A percentile compares a stretch with the other conserved stretches of the same genome.
These are phyloP conservation scores for Leccinum subtestaceum DNA, from an alignment of 768 basidiomycete species.

Conservation along the genomic window DNA sequence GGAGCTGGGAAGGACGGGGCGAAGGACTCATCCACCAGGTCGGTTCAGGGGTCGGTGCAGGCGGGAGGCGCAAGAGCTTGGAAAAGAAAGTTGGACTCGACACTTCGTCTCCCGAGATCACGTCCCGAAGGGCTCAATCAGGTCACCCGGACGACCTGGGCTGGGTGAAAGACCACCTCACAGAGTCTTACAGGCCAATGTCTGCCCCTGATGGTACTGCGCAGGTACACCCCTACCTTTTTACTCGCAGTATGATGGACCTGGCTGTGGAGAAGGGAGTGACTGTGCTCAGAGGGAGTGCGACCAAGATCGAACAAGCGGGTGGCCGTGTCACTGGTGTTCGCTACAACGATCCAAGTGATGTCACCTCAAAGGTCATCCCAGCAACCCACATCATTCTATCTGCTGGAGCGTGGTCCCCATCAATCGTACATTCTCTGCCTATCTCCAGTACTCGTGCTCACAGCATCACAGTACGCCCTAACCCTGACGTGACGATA, in stretches of 20 bases:
- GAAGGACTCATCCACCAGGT: slow-evolving; percentile 27
- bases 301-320: slow-evolving; percentile 43
- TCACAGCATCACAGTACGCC: slow-evolving; percentile 67
- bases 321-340: slow-evolving; percentile 48
- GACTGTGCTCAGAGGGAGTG: slow-evolving; percentile 45
- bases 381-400: slow-evolving; percentile 70
- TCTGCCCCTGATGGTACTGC: slow-evolving; percentile 52
- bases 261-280: slow-evolving; percentile 58
- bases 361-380: slow-evolving; percentile 33
- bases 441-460: slow-evolving; percentile 65
- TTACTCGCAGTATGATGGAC: slow-evolving; percentile 69
- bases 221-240: slow-evolving; percentile 74
- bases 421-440: slow-evolving; percentile 51
- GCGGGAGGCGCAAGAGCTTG: slow-evolving; percentile 42
- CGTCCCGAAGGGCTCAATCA: slow-evolving; percentile 24
- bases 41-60: slow-evolving; percentile 29
- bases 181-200: slow-evolving; percentile 61
- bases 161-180: slow-evolving; percentile 58
- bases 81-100: slow-evolving; percentile 54
- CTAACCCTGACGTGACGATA: slow-evolving; percentile 43
- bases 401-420: slow-evolving; percentile 87
- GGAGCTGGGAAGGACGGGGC: slow-evolving; percentile 68
- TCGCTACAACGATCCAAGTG: slow-evolving; percentile 29
- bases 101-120: slow-evolving; percentile 1
- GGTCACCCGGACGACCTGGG: slow-evolving; percentile 49